These are phyloP conservation scores for Phytophthora lateralis DNA, from an alignment of 352 stramenopile species.

Conservation along the genomic window DNA sequence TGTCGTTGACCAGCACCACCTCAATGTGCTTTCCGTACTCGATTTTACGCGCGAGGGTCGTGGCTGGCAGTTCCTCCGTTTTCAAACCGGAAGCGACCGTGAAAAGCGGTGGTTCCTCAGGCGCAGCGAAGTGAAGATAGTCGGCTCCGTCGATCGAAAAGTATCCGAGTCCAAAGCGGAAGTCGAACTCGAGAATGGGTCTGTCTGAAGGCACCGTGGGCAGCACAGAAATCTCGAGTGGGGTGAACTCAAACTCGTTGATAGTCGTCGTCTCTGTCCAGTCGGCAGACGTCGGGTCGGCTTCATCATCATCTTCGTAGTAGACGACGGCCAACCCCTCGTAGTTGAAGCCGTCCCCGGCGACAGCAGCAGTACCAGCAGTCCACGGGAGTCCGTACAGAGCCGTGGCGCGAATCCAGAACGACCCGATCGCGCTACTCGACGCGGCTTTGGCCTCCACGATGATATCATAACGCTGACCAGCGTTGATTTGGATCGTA, in stretches of 20 bases:
- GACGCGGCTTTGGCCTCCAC: conserved; percentile 24
- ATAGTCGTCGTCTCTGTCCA: conserved; percentile 9
- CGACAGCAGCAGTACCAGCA: conserved; percentile 7
- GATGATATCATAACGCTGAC: conserved; percentile 38
- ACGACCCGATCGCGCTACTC: conserved; percentile 12
- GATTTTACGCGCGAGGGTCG: conserved; percentile 13
- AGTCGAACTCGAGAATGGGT: conserved; percentile 23
- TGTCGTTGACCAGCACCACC: conserved; percentile 36
- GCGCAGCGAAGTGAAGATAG: conserved; percentile 17
- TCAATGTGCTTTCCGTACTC: conserved; percentile 37
- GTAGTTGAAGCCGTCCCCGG: conserved; percentile 31
- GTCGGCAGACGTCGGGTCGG: conserved; percentile 5
- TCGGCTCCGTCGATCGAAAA: conserved; percentile 25
- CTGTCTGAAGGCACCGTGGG: conserved; percentile 19
- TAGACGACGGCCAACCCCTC: conserved; percentile 28
- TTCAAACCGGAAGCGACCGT: conserved; percentile 24
- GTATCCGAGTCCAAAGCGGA: conserved; percentile 13
- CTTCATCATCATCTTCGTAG: conserved; percentile 10
- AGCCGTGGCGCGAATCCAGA: conserved; percentile 33
- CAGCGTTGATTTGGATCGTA: conserved; percentile 33
- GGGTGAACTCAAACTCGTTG: conserved; percentile 20
- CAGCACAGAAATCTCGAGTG: conserved; percentile 3
- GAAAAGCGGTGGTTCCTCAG: conserved; percentile 24
- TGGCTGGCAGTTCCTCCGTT: conserved; percentile 20
- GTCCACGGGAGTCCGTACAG: conserved; percentile 35